Percentiles rank a stretch among this genome's conserved stretches.
phyloP scores from a whole-genome alignment of 2,329 filamentous ascomycete genomes.

The Cladophialophora carrionii region DNA sequence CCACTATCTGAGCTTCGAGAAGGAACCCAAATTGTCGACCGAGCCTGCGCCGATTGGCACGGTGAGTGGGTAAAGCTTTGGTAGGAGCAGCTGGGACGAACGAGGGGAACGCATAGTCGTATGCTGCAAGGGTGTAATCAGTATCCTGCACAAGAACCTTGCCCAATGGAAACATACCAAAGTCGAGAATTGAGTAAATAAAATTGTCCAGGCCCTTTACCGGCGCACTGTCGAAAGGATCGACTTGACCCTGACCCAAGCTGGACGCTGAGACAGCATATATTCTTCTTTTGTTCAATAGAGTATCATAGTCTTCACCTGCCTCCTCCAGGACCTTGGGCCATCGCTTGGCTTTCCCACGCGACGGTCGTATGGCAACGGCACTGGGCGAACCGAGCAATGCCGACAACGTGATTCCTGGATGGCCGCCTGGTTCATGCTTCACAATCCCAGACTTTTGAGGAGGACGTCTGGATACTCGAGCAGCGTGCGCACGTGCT shows the following conservation, averaged over 20 bases:
- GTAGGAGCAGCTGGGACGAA: slow-evolving; percentile 8
- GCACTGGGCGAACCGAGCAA: not conserved
- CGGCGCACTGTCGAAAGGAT: slow-evolving; percentile 12
- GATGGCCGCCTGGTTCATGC: not conserved
- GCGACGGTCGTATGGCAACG: not conserved
- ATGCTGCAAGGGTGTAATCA: slow-evolving; percentile 7
- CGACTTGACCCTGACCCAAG: slow-evolving; percentile 7
- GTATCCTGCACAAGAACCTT: not conserved
- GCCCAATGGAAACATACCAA: not conserved
- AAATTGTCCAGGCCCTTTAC: slow-evolving; percentile 8
- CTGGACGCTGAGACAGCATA: slow-evolving; percentile 4
- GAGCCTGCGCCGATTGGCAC: slow-evolving; percentile 9
- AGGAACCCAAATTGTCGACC: slow-evolving; percentile 6
- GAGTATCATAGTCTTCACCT: not conserved
- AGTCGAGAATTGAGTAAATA: slow-evolving; percentile 11
- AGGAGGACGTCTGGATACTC: slow-evolving; percentile 5
- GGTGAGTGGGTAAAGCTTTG: slow-evolving; percentile 4
- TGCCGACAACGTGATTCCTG: not conserved
- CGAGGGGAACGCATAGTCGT: slow-evolving; percentile 11
- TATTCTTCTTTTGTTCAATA: not conserved
- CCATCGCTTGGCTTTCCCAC: not conserved
- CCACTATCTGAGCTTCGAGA: slow-evolving; percentile 13
- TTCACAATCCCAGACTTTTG: not conserved
- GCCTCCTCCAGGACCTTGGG: not conserved
- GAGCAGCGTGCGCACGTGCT: slow-evolving; percentile 11